Conservation (phyloP, 1,284 basidiomycete genomes). For the Grifola frondosa region DNA sequence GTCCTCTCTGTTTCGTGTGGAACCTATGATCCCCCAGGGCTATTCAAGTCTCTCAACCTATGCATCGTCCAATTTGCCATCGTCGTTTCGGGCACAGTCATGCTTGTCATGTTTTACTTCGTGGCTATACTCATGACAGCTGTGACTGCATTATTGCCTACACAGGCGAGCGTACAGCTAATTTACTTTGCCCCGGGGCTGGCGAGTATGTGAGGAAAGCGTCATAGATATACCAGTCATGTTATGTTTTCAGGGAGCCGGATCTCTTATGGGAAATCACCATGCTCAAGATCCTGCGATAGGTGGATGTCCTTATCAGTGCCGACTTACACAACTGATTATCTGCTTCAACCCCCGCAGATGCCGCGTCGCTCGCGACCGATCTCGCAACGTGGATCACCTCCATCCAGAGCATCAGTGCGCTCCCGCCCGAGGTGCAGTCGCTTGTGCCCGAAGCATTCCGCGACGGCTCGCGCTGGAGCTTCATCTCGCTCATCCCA, state of each 20-base stretch:
- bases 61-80: constrained; percentile 36
- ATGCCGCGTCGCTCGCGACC: constrained; percentile 24
- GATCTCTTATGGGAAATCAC: constrained; percentile 25
- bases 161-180: constrained; percentile 41
- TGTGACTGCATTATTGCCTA: constrained; percentile 36
- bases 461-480: constrained; percentile 39
- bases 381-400: constrained; percentile 17
- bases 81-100: constrained; percentile 43
- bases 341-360: constrained; percentile 12
- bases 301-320: constrained; percentile 2
- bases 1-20: constrained; percentile 28
- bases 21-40: constrained; percentile 40
- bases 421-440: constrained; percentile 35
- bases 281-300: constrained; percentile 25
- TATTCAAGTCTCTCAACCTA: constrained; percentile 37
- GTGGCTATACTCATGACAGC: constrained; percentile 47
- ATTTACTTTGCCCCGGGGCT: constrained; percentile 47
- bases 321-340: background rate
- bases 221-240: background rate
- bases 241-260: constrained; percentile 27
- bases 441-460: constrained; percentile 38
- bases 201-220: constrained; percentile 30
- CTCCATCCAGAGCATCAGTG: constrained; percentile 34
- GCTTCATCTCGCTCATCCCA: constrained; percentile 45
- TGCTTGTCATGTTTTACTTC: constrained; percentile 51